A percentile compares a stretch with the other conserved stretches of the same genome.
Evolutionary conservation across 768 basidiomycete genomes (phyloP).

Genomic region (Paxillus involutus): DNA sequence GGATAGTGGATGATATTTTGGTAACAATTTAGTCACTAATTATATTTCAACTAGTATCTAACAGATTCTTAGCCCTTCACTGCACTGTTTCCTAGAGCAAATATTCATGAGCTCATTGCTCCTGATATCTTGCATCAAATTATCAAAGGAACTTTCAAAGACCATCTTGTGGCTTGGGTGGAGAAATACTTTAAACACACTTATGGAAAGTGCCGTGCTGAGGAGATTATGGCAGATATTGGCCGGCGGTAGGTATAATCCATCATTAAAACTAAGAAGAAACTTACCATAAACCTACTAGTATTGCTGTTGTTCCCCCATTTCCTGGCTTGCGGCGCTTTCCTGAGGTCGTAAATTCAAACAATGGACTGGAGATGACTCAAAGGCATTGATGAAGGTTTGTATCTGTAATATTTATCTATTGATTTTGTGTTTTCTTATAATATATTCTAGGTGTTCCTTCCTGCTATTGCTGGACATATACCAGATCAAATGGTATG

Average conservation of each 20-base stretch:
- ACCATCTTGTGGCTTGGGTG: conserved; percentile 12
- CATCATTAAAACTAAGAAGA: conserved; percentile 7
- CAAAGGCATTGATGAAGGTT: conserved; percentile 25
- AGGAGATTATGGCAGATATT: conserved; percentile 26
- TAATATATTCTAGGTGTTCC: background rate
- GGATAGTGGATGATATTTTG: conserved; percentile 30
- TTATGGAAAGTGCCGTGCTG: conserved; percentile 13
- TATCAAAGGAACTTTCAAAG: too few species aligned
- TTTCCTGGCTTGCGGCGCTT: conserved; percentile 32
- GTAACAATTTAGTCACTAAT: conserved; percentile 16
- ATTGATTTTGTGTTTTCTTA: background rate
- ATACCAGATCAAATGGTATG: conserved; percentile 7
- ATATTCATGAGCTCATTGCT: conserved; percentile 33
- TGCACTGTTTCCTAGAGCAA: conserved; percentile 25
- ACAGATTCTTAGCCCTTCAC: conserved; percentile 31
- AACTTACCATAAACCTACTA: conserved; percentile 8
- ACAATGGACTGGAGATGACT: conserved; percentile 23
- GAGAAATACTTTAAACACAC: background rate
- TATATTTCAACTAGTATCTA: conserved; percentile 10
- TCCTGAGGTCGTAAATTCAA: conserved; percentile 30
- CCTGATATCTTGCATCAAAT: too few species aligned
- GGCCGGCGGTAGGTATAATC: conserved; percentile 9
- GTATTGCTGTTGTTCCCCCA: conserved; percentile 27
- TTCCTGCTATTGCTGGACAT: conserved; percentile 7
- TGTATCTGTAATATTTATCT: background rate